Percentiles rank a stretch among this genome's conserved stretches.
Conservation (phyloP, 2,329 filamentous ascomycete species). For the Phyllosticta capitalensis region DNA sequence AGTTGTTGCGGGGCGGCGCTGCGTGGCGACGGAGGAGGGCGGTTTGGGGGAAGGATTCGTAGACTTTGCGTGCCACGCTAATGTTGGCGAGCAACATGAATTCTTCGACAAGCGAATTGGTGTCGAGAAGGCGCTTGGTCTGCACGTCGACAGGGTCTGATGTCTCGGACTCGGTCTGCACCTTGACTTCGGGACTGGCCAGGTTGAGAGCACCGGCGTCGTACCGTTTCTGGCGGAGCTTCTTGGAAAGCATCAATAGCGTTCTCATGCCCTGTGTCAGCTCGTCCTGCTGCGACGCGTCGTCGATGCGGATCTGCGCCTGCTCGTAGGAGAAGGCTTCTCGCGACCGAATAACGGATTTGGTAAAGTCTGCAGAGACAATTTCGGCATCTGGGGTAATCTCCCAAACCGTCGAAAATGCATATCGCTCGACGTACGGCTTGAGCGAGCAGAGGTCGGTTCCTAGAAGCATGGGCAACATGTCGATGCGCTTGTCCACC, state of each 20-base stretch:
- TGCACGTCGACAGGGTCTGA: conserved; percentile 94
- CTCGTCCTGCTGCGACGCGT: conserved; percentile 76
- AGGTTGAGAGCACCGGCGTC: conserved; percentile 90
- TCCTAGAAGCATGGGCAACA: conserved; percentile 92
- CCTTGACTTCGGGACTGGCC: conserved; percentile 94
- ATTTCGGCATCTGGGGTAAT: conserved; percentile 77
- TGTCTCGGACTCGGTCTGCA: conserved; percentile 90
- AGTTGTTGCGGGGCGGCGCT: conserved; percentile 88
- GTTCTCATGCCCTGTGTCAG: conserved; percentile 83
- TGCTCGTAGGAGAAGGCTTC: conserved; percentile 98
- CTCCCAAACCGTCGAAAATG: conserved; percentile 58
- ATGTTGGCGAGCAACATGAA: conserved; percentile 99
- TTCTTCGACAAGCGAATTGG: conserved; percentile 95
- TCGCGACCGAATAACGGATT: conserved; percentile 92
- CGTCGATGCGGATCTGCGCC: conserved; percentile 88
- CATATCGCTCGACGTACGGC: conserved; percentile 78
- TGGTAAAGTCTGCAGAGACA: conserved; percentile 78
- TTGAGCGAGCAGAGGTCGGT: conserved; percentile 95
- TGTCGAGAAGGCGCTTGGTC: conserved; percentile 87
- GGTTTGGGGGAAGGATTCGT: conserved; percentile 87
- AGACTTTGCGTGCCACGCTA: conserved; percentile 82
- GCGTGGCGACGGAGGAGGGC: conserved; percentile 88
- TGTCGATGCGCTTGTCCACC: conserved; percentile 98
- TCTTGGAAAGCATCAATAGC: conserved; percentile 80
- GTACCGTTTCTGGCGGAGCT: conserved; percentile 90